A percentile compares a stretch with the other conserved stretches of the same genome.
Evolutionary conservation across 805 yeast species (phyloP).

Genomic region (Sugiyamaella valdiviana): DNA sequence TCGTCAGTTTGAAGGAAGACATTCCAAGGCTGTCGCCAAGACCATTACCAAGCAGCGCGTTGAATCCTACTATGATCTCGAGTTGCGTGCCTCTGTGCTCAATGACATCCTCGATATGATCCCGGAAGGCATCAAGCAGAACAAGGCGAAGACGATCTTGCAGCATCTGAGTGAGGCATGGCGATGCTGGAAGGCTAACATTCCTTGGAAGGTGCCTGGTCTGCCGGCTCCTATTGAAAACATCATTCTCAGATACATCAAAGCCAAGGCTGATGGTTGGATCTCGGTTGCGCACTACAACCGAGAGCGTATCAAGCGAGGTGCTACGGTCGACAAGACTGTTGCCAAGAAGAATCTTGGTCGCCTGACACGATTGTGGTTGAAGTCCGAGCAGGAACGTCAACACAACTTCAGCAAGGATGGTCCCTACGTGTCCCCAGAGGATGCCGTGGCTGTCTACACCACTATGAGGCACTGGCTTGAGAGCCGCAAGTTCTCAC

Average conservation of each 20-base stretch:
- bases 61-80: constrained; percentile 91
- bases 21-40: constrained; percentile 84
- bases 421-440: constrained; percentile 82
- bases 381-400: constrained; percentile 84
- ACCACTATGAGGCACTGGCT: constrained; percentile 89
- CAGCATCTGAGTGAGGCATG: constrained; percentile 97
- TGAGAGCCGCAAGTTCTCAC: constrained; percentile 72
- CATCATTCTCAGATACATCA: constrained; percentile 81
- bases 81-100: constrained; percentile 88
- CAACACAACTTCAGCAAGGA: constrained; percentile 72
- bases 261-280: constrained; percentile 98
- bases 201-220: constrained; percentile 97
- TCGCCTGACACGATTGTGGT: constrained; percentile 84
- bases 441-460: constrained; percentile 82
- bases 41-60: constrained; percentile 93
- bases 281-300: constrained; percentile 86
- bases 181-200: constrained; percentile 99
- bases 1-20: constrained; percentile 94
- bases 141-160: constrained; percentile 75
- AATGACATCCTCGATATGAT: constrained; percentile 95
- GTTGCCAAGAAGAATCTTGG: constrained; percentile 92
- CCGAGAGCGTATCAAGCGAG: constrained; percentile 78
- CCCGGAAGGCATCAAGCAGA: constrained; percentile 87
- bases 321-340: constrained; percentile 91
- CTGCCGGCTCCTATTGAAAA: constrained; percentile 84